Evolutionary conservation across 257 asterid species (phyloP).

Genomic region (Nicotiana benthamiana): DNA sequence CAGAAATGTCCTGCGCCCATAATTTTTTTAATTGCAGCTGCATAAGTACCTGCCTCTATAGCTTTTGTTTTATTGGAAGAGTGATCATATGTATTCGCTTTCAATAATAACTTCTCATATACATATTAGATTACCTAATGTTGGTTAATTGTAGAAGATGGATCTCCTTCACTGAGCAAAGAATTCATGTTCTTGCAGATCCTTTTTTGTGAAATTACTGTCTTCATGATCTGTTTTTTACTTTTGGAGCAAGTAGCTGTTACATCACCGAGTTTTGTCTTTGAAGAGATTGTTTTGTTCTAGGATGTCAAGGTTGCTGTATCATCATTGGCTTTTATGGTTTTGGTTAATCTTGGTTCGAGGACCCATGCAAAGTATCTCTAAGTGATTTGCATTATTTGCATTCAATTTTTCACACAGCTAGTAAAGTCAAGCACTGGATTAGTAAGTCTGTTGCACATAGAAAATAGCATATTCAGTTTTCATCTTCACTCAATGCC

Average conservation of each 20-base stretch:
- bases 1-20: not conserved
- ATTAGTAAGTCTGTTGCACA: not conserved
- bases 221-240: not conserved
- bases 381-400: not conserved
- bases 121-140: not conserved
- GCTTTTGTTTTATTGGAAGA: not conserved
- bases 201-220: not conserved
- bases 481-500: not conserved
- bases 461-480: not conserved
- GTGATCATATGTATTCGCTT: not conserved
- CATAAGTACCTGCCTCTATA: not conserved
- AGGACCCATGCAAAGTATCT: not conserved
- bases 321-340: not conserved
- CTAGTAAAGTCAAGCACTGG: not conserved
- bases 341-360: not conserved
- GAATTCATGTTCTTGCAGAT: not conserved
- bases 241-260: not conserved
- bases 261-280: not conserved
- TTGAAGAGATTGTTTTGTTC: not conserved
- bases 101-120: not conserved
- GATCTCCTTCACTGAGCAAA: not conserved
- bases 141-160: not conserved
- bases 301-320: not conserved
- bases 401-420: not conserved
- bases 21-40: not conserved